Evolutionary conservation across 768 basidiomycete genomes (phyloP), one percentile per base, ranked within the genome.

Genomic region (Agaricus sinodeliciosus): DNA sequence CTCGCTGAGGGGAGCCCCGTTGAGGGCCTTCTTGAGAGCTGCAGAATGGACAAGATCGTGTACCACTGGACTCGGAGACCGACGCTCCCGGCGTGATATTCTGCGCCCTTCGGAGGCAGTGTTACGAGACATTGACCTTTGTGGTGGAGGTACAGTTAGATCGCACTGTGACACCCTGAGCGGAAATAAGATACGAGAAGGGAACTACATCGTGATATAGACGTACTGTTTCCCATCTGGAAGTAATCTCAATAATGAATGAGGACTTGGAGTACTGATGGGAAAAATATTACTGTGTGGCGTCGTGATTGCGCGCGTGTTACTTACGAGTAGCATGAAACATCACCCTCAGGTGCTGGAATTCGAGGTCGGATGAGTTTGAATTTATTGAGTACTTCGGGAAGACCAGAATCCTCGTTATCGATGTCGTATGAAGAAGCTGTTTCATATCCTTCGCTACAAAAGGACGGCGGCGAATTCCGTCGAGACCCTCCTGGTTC

Each of bases 321-420:
- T 16, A 34, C 52, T 54, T 47, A 54, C 46, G 46, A 27, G 16
- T 44, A 16, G 8, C 45, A 39, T 12, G 52, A 47, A 13, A 31
- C 28, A 43, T 22, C 31, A 4, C 31, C 22, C 12, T 41, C 39
- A 35, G 45, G 42, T 2, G 15, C 37, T 11, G 43, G 41, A 22
- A 19, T 48, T 22, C 25, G 39, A 15, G 52, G 46, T 28, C 46
- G 40, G 4, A 9, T 19, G 27, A 54, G 45, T 19, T 54, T 54
- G 15, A 47, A 43, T 28, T 42, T 54, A 39, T 27, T 48, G 13
- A 54, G 45, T n/a, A 41, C 40, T 26, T 47, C 18, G 11, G 52
- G 52, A 16, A 54, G 46, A 11, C 52, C 52, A 19, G 27, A 18
- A 12, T 28, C 43, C 7, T 48, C 52, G 3, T 54, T 45, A 18